Base-by-base conservation (phyloP, 805 yeast species). In the Danielozyma ontarioensis region DNA sequence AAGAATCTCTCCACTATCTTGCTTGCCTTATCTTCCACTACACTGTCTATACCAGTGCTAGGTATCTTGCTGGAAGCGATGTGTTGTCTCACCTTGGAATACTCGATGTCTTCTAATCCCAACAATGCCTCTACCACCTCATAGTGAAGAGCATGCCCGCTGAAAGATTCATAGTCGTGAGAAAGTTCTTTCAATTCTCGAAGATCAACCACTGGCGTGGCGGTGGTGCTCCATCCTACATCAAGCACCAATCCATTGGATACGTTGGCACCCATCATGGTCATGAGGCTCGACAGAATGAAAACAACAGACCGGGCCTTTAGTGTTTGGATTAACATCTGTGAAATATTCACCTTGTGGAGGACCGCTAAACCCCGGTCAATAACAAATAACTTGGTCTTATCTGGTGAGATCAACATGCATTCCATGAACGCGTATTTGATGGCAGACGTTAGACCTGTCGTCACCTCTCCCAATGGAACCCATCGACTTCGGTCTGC, bases 311-410 rank as follows among this genome's bases (percentile, higher is more conserved):
- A 35, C 4, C 31, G 42, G 4, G 36, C 41, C 2, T 37, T 32
- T 8, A 17, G 27, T 11, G 23, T 7, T 15, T 24, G 18, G 13
- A 42, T 29, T 4, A 46, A 11, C 7, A 41, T 29, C 12, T 33
- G 30, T 17, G 48, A 42, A 12, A 46, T 22, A n/a, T 14, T n/a
- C 5, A 24, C 25, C 32, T 45, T 46, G 10, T 31, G 14, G 3
- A 26, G 14, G 3, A 39, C 42, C 4, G 45, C 16, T 17, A 40
- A 12, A 3, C 29, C 39, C 2, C 24, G 4, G 27, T 42, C 44
- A 4, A 46, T 26, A 10, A 44, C 45, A 18, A 46, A 41, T 4
- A 46, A 35, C 26, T 46, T 46, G 5, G 39, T 28, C 10, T 26
- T 28, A 13, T 18, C 26, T 10, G 40, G 43, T 16, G 47, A 35